Evolutionary conservation across 2,329 filamentous ascomycete genomes (phyloP), one percentile per base, ranked within the genome.

Genomic region (Chaetomium strumarium): DNA sequence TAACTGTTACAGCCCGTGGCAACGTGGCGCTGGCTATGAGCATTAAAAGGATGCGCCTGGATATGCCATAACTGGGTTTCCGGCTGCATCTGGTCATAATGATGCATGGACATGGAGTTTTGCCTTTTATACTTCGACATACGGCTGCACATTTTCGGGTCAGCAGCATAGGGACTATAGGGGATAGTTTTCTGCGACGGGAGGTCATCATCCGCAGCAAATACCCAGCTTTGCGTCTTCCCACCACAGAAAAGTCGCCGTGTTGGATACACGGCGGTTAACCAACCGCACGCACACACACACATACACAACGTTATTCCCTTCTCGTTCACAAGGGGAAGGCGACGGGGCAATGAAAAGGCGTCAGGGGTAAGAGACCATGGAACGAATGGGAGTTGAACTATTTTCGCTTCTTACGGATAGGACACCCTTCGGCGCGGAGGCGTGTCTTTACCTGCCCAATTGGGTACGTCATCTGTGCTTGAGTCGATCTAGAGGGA

Each of bases 11-110:
- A 36, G 75, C 66, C 75, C 76, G 57, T 80, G 77, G 77, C 76
- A 80, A 67, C 74, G 76, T 60, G 77, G 77, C 60, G 77, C 77
- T 50, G 77, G 77, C 56, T 80, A 80, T 63, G 77, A 80, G 64
- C 58, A 64, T 51, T 64, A 58, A 34, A 63, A 36, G 10, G 20
- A 31, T 39, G 20, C 37, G 3, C 29, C 17, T 3, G 16, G 14
- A 17, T 6, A 41, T 29, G 31, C 31, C 14, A 39, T 12, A 16
- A 36, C 46, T 6, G 29, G 39, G 14, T 14, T 13, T n/a, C n/a
- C 16, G 9, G 17, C 14, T 41, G 48, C 36, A 55, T 55, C 42
- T 49, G 50, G 46, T 33, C 30, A 45, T 52, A 49, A 55, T 49
- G 49, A 55, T 41, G 39, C 37, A 47, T 11, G 43, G 47, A 48